phyloP scores from a whole-genome alignment of 164 flowering plant genomes.

The Sedum album region DNA sequence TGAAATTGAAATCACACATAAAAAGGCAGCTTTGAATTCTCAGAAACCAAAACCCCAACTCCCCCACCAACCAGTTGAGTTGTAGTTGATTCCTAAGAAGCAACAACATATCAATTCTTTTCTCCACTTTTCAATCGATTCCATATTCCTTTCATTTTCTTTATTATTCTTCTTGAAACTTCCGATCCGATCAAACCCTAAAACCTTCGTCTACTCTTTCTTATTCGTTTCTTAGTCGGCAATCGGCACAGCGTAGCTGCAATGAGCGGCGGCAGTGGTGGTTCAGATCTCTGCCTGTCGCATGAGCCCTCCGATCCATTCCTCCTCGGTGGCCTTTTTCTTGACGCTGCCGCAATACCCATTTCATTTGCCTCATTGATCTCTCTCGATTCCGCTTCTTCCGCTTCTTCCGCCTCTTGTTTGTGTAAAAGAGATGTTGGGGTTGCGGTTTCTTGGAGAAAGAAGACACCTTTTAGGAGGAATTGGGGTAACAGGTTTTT shows the following conservation, averaged over 20 bases:
- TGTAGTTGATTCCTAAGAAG: neutral
- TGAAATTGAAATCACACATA: no score
- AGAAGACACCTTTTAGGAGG: slow-evolving; percentile 7
- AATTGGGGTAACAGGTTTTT: slow-evolving; percentile 20
- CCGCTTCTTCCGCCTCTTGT: neutral
- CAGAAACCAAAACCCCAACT: neutral
- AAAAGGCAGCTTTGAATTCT: neutral
- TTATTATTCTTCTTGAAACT: neutral
- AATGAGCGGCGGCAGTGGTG: slow-evolving; percentile 19
- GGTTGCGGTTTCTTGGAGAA: slow-evolving; percentile 15
- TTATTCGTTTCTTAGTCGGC: neutral
- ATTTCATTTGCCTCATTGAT: slow-evolving; percentile 34
- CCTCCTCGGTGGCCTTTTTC: slow-evolving; percentile 53
- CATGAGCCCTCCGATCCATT: slow-evolving; percentile 10
- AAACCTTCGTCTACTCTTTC: no score
- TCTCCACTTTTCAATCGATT: neutral
- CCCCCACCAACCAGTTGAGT: neutral
- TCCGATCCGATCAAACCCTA: neutral
- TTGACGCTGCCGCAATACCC: slow-evolving; percentile 33
- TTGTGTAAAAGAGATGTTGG: slow-evolving; percentile 4
- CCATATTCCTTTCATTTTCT: neutral
- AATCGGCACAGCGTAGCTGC: neutral
- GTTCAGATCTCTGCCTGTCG: slow-evolving; percentile 18
- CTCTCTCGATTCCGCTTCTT: slow-evolving; percentile 13
- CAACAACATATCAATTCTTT: neutral